Evolutionary conservation across 108 stramenopile species (phyloP).

Genomic region (Cyclotella sp.): DNA sequence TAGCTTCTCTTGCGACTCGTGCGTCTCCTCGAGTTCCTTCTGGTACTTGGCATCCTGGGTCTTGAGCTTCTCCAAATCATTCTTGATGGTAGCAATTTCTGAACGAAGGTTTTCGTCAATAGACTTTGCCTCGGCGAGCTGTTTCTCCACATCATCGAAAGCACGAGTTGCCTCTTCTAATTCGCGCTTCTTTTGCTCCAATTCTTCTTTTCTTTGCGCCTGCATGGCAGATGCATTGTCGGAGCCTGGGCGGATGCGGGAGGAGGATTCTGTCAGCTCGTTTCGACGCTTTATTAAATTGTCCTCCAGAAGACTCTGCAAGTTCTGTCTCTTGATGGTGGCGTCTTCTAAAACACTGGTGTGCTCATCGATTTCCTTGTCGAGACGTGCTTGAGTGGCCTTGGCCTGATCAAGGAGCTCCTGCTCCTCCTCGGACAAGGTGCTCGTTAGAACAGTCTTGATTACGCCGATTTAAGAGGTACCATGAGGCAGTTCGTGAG

Average conservation of each 20-base stretch:
- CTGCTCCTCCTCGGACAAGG: conserved; percentile 74
- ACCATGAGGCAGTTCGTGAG: background rate
- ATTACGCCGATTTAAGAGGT: background rate
- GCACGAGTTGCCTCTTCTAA: conserved; percentile 70
- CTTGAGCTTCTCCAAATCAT: conserved; percentile 82
- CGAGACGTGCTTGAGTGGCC: conserved; percentile 53
- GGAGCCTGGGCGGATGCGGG: conserved; percentile 43
- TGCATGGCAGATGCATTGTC: conserved; percentile 46
- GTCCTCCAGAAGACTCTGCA: conserved; percentile 82
- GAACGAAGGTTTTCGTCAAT: conserved; percentile 57
- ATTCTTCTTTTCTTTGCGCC: conserved; percentile 60
- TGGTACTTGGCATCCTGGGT: conserved; percentile 66
- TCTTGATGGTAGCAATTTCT: conserved; percentile 74
- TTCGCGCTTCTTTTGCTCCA: conserved; percentile 65
- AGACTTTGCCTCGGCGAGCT: conserved; percentile 64
- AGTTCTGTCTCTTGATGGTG: conserved; percentile 62
- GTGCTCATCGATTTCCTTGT: conserved; percentile 68
- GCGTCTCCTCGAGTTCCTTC: conserved; percentile 69
- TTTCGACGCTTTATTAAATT: conserved; percentile 83
- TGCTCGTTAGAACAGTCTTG: conserved; percentile 65
- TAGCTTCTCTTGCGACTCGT: conserved; percentile 73
- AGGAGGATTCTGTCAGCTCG: conserved; percentile 69
- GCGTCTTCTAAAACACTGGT: conserved; percentile 70
- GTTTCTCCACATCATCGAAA: conserved; percentile 63
- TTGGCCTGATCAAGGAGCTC: conserved; percentile 61